Evolutionary conservation across 352 stramenopile species (phyloP).

Genomic region (Blastocystis sp.): DNA sequence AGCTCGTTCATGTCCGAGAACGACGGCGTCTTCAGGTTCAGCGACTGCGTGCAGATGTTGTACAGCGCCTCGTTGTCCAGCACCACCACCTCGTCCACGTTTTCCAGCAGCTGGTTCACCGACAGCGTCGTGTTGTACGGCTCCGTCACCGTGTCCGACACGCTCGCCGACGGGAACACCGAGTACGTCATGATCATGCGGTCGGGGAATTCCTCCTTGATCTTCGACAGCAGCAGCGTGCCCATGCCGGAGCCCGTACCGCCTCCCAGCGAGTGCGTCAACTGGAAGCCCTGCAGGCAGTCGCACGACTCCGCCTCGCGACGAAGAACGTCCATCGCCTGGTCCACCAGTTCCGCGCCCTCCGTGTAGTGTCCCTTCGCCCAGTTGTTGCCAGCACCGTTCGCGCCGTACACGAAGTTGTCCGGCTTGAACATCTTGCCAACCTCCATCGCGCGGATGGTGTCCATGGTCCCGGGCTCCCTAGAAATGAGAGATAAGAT

Average conservation of each 20-base stretch:
- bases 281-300: slow-evolving; percentile 97
- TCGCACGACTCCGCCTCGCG: slow-evolving; percentile 97
- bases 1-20: slow-evolving; percentile 98
- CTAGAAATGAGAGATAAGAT: slow-evolving; percentile 30
- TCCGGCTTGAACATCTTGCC: slow-evolving; percentile 95
- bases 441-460: slow-evolving; percentile 89
- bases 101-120: slow-evolving; percentile 75
- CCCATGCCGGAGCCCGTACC: slow-evolving; percentile 97
- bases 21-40: slow-evolving; percentile 95
- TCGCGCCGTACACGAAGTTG: slow-evolving; percentile 98
- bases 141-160: slow-evolving; percentile 97
- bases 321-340: slow-evolving; percentile 93
- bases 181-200: slow-evolving; percentile 99
- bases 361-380: slow-evolving; percentile 99
- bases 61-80: slow-evolving; percentile 80
- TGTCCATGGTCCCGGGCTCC: slow-evolving; percentile 98
- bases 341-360: slow-evolving; percentile 94
- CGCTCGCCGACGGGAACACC: slow-evolving; percentile 90
- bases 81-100: too few species aligned
- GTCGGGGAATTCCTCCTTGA: slow-evolving; percentile 96
- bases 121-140: slow-evolving; percentile 99
- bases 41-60: slow-evolving; percentile 99
- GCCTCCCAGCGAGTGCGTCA: slow-evolving; percentile 97
- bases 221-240: slow-evolving; percentile 96
- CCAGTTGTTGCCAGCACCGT: slow-evolving; percentile 96